Conservation (phyloP, 2,329 filamentous ascomycete genomes). For the Stachybotrys echinatus region DNA sequence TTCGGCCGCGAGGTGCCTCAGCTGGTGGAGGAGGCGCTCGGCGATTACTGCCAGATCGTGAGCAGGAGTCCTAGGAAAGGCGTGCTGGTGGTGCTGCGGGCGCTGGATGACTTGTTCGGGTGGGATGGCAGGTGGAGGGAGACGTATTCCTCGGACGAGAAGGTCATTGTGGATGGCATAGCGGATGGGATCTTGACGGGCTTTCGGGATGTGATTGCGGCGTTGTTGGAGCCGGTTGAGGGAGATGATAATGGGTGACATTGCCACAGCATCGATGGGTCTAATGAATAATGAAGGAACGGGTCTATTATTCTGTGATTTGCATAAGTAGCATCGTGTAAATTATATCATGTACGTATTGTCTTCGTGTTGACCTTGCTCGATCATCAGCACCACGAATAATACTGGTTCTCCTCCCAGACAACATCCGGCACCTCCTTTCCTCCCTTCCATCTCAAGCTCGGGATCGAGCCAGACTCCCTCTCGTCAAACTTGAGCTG, state of each 20-base stretch:
- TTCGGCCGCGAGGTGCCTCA: neutral
- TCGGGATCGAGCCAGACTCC: neutral
- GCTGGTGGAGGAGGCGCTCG: neutral
- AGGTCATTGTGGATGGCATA: neutral
- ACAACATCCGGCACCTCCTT: neutral
- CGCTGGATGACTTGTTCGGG: neutral
- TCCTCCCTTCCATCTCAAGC: neutral
- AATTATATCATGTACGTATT: neutral
- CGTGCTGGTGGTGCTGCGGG: neutral
- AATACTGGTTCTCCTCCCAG: neutral
- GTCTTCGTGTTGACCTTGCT: neutral
- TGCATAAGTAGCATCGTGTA: neutral
- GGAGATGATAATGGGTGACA: neutral
- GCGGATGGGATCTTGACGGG: neutral
- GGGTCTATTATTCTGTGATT: neutral
- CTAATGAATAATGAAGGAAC: neutral
- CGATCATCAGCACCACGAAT: neutral
- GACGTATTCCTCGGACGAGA: neutral
- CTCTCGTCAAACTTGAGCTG: neutral
- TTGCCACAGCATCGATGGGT: neutral
- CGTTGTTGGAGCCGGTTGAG: constrained; percentile 1
- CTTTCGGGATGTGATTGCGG: neutral
- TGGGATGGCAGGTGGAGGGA: constrained; percentile 1
- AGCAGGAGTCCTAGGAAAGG: neutral
- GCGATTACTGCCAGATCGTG: neutral